Evolutionary conservation across 352 stramenopile genomes (phyloP), one percentile per base, ranked within the genome.

Genomic region (Heterotrichella gracilis): DNA sequence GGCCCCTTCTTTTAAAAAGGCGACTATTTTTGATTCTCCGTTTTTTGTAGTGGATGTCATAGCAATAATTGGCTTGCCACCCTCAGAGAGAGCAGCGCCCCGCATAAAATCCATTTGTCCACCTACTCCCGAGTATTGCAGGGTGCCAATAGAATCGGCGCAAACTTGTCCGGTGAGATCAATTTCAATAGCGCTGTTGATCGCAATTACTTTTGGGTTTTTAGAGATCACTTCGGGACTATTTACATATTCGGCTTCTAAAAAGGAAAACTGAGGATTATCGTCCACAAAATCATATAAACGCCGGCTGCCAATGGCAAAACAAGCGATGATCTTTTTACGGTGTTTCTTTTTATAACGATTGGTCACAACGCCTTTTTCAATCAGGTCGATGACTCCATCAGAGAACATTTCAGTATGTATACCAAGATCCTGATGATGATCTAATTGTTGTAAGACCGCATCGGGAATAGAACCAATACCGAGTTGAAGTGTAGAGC

Each of bases 331-430:
- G 9, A 78, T 75, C 53, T 75, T 78, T 22, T 72, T 73, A 2
- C 21, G 17, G 41, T 79, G 23, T 3, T 40, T 25, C 21, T 73
- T 69, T 68, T 79, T 78, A 39, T 25, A 23, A n/a, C 21, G 23
- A 21, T 79, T 79, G 4, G 69, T 79, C 69, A 80, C 69, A 4
- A 77, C 74, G 4, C 76, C 76, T 0, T 24, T 24, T 39, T 79
- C 17, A 3, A 79, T 70, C 13, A 80, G 69, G 21, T 75, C 69
- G 24, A 80, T 68, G 22, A 80, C 73, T 2, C 76, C 76, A 53
- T 80, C 76, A 4, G 20, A 71, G 68, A 80, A 80, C 76, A 80
- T 80, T 68, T 80, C 76, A 21, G 74, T 75, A 32, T 77, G 74
- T 4, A 77, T 64, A 22, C 73, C 71, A 0, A 78, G 71, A 40